These are phyloP conservation scores for Phalaenopsis aphrodite DNA, from an alignment of 106 monocot genomes.

Conservation along the genomic window DNA sequence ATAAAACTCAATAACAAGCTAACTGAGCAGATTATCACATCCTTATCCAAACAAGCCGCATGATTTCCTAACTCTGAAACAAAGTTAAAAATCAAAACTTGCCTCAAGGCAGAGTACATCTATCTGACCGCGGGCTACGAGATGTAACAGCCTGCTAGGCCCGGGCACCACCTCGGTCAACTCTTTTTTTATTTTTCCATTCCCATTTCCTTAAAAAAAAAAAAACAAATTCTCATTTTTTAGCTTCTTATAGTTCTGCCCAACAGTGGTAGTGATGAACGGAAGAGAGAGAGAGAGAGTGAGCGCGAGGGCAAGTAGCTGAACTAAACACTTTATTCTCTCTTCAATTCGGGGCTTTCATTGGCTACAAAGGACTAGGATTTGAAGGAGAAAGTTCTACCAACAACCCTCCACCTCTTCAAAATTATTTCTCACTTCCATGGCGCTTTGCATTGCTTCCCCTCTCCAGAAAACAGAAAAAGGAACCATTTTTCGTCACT, in stretches of 20 bases:
- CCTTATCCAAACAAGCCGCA: no score
- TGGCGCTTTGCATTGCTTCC: not conserved
- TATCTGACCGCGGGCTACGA: slow-evolving; percentile 2
- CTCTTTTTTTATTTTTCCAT: not conserved
- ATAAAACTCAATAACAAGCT: no score
- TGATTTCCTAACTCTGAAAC: not conserved
- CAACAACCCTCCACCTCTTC: not conserved
- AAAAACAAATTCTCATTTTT: not conserved
- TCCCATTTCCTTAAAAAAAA: not conserved
- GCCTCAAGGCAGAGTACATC: not conserved
- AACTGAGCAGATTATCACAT: no score
- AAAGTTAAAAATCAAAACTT: not conserved
- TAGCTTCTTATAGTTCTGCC: not conserved
- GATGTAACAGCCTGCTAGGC: not conserved
- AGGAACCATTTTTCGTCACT: not conserved
- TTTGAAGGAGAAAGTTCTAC: slow-evolving; percentile 11
- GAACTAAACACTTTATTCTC: slow-evolving; percentile 13
- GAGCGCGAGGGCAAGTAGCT: not conserved
- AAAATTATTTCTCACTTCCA: not conserved
- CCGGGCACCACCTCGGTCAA: not conserved
- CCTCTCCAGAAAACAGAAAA: not conserved
- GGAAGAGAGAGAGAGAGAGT: not conserved
- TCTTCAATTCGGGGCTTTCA: slow-evolving; percentile 4
- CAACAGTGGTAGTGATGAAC: not conserved
- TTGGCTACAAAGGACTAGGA: not conserved